Evolutionary conservation across 306 rosid genomes (phyloP), one percentile per base, ranked within the genome.

Genomic region (Glycine tomentella): DNA sequence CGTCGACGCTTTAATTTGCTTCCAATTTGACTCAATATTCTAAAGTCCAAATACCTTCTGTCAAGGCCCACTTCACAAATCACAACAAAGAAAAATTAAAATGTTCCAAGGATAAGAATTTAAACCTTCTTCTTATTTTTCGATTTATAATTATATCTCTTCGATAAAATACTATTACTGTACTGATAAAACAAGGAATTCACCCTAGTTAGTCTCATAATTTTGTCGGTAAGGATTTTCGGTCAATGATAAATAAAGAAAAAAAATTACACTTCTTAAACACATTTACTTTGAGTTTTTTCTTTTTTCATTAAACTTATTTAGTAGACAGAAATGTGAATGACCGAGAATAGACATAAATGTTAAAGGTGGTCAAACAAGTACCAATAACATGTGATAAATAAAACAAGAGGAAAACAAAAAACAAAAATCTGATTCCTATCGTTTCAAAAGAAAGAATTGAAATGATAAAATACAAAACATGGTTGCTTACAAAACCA

Each of bases 1-100:
- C 87, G 85, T 84, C 64, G n/a, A 58, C 81, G 4, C 68, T 44
- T 10, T 15, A 15, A 6, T 4, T 44, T 40, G 33, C 20, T 77
- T 17, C 31, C 31, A 25, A 25, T 25, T 25, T 25, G 85, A 45
- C 80, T 74, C 13, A 8, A 16, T 10, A 13, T 16, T 53, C 16
- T 13, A 4, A n/a, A 44, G 33, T 72, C 75, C 75, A 73, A n/a
- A 42, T 31, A 7, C 17, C 3, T 56, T 53, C 3, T 63, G 40
- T 59, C 72, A 50, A 42, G 76, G 80, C 80, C 84, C 80, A 68
- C 8, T 68, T 42, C 68, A 25, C 31, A 25, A 25, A 25, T 25
- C 31, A 25, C 31, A 25, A 25, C 2, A 25, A 25, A 25, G 31
- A 25, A 25, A 25, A 25, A 25, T 25, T 1, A 25, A 25, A 25